These are phyloP conservation scores for Nannochloropsis limnetica DNA, from an alignment of 352 stramenopile genomes.

Conservation along the genomic window DNA sequence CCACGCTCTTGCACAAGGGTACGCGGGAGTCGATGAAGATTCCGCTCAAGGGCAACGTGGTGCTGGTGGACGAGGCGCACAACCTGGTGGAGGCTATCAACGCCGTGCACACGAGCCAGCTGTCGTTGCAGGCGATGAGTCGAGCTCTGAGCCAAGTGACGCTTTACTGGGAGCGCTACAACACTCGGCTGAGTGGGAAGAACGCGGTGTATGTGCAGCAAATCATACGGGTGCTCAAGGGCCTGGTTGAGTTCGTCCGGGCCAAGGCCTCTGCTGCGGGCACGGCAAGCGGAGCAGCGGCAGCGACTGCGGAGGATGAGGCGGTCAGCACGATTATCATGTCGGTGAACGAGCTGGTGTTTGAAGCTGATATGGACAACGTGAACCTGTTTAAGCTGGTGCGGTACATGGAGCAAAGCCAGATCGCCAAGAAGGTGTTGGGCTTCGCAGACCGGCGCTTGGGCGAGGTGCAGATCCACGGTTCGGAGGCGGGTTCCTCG, in stretches of 20 bases:
- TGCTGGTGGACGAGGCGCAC: conserved; percentile 98
- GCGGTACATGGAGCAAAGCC: conserved; percentile 59
- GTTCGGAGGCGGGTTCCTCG: not conserved
- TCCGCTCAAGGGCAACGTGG: conserved; percentile 70
- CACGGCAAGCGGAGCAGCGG: not conserved
- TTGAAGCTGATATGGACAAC: conserved; percentile 62
- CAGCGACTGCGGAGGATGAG: conserved; percentile 33
- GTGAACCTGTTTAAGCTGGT: conserved; percentile 72
- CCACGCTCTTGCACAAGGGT: conserved; percentile 76
- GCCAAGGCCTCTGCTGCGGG: conserved; percentile 27
- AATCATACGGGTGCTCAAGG: conserved; percentile 46
- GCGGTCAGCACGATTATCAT: conserved; percentile 55
- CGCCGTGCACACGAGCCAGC: conserved; percentile 56
- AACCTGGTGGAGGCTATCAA: conserved; percentile 95
- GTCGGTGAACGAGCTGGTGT: conserved; percentile 59
- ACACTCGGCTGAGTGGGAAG: conserved; percentile 48
- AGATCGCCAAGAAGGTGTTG: conserved; percentile 50
- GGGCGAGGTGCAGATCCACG: conserved; percentile 29
- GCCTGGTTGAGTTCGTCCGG: conserved; percentile 44
- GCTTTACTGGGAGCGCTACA: conserved; percentile 48
- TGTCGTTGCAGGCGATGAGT: conserved; percentile 56
- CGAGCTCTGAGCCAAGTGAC: conserved; percentile 51
- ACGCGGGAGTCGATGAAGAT: conserved; percentile 77
- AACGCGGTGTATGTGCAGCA: conserved; percentile 51
- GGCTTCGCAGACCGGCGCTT: conserved; percentile 53